These are phyloP conservation scores for Calocera cornea DNA, from an alignment of 768 basidiomycete genomes.

Conservation along the genomic window DNA sequence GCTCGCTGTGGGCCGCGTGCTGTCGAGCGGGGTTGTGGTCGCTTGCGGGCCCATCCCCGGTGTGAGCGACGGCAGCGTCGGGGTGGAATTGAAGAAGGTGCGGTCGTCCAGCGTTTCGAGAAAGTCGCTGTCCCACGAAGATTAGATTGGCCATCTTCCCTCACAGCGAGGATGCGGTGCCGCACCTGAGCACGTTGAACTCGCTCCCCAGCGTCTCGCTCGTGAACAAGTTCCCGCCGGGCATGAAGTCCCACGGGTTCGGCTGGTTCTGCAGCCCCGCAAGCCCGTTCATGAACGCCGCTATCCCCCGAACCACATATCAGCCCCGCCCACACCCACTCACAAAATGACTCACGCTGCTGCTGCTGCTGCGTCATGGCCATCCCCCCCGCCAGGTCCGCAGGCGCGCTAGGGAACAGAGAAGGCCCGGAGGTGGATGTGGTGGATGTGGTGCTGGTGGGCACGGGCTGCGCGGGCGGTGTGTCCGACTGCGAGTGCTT, in stretches of 20 bases:
- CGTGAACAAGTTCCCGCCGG: constrained; percentile 8
- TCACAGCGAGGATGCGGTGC: constrained; percentile 14
- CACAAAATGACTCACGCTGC: background rate
- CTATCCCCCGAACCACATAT: background rate
- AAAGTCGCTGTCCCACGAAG: constrained; percentile 49
- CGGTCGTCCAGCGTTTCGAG: constrained; percentile 77
- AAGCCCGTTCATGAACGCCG: background rate
- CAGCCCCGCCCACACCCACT: background rate
- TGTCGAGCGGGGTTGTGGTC: background rate
- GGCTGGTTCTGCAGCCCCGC: background rate
- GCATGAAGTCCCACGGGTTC: constrained; percentile 2
- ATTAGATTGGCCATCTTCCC: constrained; percentile 9
- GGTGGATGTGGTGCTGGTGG: too few species aligned
- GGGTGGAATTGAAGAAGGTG: constrained; percentile 47
- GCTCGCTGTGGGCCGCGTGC: background rate
- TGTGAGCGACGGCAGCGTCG: background rate
- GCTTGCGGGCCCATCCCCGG: background rate
- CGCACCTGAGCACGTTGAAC: constrained; percentile 67
- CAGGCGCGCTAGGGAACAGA: background rate
- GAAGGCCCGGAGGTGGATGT: too few species aligned
- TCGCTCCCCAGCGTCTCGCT: constrained; percentile 62
- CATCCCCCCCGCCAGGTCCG: background rate
- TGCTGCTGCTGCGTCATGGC: background rate
- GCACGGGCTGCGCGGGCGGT: background rate
- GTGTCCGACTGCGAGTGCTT: constrained; percentile 4